These are phyloP conservation scores for Panus rudis DNA, from an alignment of 768 basidiomycete species.

Conservation along the genomic window DNA sequence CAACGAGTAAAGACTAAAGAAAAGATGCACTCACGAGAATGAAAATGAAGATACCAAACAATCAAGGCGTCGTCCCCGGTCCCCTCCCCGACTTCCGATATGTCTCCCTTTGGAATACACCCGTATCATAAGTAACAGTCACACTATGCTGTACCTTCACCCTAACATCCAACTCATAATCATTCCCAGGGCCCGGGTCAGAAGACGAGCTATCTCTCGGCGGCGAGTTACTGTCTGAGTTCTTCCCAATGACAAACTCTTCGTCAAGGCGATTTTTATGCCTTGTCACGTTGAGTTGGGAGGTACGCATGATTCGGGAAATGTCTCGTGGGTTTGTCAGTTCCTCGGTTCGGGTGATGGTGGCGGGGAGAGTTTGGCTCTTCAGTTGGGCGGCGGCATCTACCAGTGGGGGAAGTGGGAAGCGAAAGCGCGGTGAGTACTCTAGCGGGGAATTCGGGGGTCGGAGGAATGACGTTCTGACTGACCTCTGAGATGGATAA, in stretches of 20 bases:
- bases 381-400: too few relatives aligned
- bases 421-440: too few relatives aligned
- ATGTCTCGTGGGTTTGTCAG: not conserved
- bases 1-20: too few relatives aligned
- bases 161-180: slow-evolving; percentile 10
- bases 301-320: not conserved
- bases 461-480: too few relatives aligned
- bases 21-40: too few relatives aligned
- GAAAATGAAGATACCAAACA: too few relatives aligned
- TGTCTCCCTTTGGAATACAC: slow-evolving; percentile 12
- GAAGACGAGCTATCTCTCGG: slow-evolving; percentile 7
- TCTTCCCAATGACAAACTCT: not conserved
- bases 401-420: too few relatives aligned
- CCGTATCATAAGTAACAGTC: slow-evolving; percentile 14
- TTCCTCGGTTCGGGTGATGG: not conserved
- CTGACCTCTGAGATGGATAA: slow-evolving; percentile 28
- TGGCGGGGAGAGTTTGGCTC: too few relatives aligned
- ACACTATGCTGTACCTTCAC: slow-evolving; percentile 18
- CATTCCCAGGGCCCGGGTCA: not conserved
- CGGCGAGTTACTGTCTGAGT: not conserved
- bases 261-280: not conserved
- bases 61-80: too few relatives aligned
- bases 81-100: slow-evolving; percentile 14
- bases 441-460: too few relatives aligned
- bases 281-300: not conserved